Conservation (phyloP, 2,329 filamentous ascomycete genomes). For the Fusarium napiforme region DNA sequence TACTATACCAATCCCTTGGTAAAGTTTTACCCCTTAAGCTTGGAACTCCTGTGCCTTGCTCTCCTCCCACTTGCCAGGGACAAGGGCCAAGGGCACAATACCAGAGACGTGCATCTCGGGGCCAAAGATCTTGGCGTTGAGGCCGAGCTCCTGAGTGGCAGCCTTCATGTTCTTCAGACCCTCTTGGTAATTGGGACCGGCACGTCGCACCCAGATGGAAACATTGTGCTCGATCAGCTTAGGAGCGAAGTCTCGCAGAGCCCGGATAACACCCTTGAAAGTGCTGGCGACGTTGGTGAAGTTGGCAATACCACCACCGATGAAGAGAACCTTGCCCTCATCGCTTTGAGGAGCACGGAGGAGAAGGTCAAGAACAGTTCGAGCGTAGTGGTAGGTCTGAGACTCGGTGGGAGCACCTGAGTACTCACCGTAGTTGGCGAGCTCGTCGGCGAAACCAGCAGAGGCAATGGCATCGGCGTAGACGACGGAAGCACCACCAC, state of each 20-base stretch:
- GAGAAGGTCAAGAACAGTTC: conserved; percentile 97
- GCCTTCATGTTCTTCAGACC: conserved; percentile 99
- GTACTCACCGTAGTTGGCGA: conserved; percentile 99
- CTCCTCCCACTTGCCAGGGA: conserved; percentile 72
- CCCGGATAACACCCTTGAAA: conserved; percentile 99
- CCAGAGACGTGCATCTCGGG: conserved; percentile 96
- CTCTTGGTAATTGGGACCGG: conserved; percentile 98
- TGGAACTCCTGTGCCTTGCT: conserved; percentile 71
- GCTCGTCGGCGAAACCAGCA: conserved; percentile 91
- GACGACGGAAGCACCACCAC: conserved; percentile 99
- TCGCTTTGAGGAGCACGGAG: conserved; percentile 85
- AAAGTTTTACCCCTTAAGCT: conserved; percentile 53
- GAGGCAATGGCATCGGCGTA: conserved; percentile 99
- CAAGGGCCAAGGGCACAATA: conserved; percentile 91
- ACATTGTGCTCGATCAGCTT: conserved; percentile 95
- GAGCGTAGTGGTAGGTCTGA: conserved; percentile 98
- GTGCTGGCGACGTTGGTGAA: conserved; percentile 99
- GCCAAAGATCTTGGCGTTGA: conserved; percentile 73
- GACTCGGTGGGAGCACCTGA: conserved; percentile 98
- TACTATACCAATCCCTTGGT: conserved; percentile 15
- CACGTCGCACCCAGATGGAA: conserved; percentile 92
- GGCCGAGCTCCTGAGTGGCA: conserved; percentile 90
- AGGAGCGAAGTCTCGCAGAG: conserved; percentile 87
- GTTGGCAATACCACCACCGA: conserved; percentile 99
- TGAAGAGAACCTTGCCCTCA: conserved; percentile 98